Base-by-base conservation (phyloP, 2,329 filamentous ascomycete species). In the Sclerotinia sclerotiorum region DNA sequence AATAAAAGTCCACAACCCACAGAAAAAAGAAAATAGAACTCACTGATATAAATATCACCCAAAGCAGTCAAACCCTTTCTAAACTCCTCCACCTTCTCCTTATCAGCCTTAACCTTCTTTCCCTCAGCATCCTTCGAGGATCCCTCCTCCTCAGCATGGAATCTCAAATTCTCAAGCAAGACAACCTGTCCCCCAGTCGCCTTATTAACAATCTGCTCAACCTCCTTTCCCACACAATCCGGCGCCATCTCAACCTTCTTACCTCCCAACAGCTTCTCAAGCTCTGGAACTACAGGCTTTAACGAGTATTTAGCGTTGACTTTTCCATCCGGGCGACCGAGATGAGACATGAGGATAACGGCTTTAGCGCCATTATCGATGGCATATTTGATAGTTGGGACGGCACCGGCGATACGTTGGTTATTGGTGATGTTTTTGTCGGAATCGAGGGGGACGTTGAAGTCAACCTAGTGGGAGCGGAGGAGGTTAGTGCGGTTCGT, bases 61-160 rank as follows among this genome's bases (percentile, higher is more conserved):
- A 99, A 88, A 72, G 92, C 91, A 79, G 96, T 99, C 80, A 99
- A 83, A 56, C 92, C 92, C 86, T 96, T 95, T 81, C 96, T 89
- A 88, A 99, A 99, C 82, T 93, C 88, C 68, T 91, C 92, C 54
- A 99, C 93, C 82, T 93, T 89, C 72, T 85, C 90, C 86, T 97
- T 95, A 82, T 97, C 94, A 72, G 95, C 95, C 89, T 98, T 99
- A 81, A 90, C 89, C 87, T 99, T 99, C 84, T 97, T 97, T 78
- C 94, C 95, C 65, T 94, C 90, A 70, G 88, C 89, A 80, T 97
- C 94, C 86, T 97, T 97, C 80, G 86, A 90, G 83, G 92, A 97
- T 73, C 95, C 95, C 85, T 99, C 95, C 84, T 99, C 95, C 84
- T 99, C 95, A 71, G 92, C 87, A 82, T 99, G 95, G 88, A 98